Base-by-base conservation (phyloP, 208 protist species). In the Trypanosoma mega region DNA sequence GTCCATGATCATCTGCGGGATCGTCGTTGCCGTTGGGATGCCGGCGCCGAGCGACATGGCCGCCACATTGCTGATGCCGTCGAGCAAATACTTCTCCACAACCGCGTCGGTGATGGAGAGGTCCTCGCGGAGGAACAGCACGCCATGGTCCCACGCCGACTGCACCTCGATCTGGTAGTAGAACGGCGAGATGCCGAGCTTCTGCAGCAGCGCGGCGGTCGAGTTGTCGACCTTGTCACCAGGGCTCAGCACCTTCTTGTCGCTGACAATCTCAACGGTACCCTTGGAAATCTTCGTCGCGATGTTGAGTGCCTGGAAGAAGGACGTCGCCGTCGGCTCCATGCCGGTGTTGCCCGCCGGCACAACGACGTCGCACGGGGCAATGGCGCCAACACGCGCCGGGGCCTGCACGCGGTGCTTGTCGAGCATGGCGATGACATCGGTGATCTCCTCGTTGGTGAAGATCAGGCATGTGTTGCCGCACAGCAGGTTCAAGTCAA, bases 251-350 rank as follows among this genome's bases (percentile, higher is more conserved):
- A 99, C 76, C 62, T 95, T 87, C 61, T 98, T 95, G 57, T 98
- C 94, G 49, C 63, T 85, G 68, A 98, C 83, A 82, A 99, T 99
- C 80, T 99, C 98, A 53, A 99, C 98, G 49, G 86, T 87, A 87
- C 98, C 98, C 81, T 97, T 98, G 68, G 90, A 80, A 81, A 99
- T 99, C 94, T 99, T 99, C 56, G 98, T 99, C 29, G 90, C 75
- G 75, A 99, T 99, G 85, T 98, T 98, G 27, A 99, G 86, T 14
- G 98, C 98, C 87, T 99, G 98, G 87, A 99, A 98, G 96, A 99
- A 99, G 55, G 91, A 90, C 34, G 97, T 99, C 85, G 98, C 90
- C 39, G 93, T 97, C 52, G 99, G 98, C 72, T 98, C 98, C 63
- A 99, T 84, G 78, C 96, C 97, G 14, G 99, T 99, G 74, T 89